Percentiles rank a stretch among this genome's conserved stretches.
These are phyloP conservation scores for Microcos paniculata DNA, from an alignment of 345 rosid genomes.

Conservation along the genomic window DNA sequence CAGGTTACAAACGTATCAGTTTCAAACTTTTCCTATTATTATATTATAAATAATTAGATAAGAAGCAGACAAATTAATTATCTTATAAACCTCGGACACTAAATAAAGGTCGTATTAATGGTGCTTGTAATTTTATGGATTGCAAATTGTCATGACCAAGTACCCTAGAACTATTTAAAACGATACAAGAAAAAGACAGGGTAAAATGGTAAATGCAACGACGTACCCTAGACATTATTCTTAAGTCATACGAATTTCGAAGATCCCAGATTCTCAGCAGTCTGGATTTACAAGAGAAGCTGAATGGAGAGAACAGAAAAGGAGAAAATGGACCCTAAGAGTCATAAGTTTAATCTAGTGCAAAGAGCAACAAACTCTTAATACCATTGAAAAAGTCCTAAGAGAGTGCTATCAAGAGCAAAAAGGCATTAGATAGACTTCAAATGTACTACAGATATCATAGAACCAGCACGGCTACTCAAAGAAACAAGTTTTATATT, in stretches of 20 bases:
- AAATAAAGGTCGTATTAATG: background rate
- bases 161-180: background rate
- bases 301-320: background rate
- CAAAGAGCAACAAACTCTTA: background rate
- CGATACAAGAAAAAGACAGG: background rate
- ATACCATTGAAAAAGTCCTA: background rate
- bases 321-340: background rate
- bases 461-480: background rate
- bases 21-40: background rate
- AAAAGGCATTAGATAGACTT: background rate
- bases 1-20: background rate
- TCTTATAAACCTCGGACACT: background rate
- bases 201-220: background rate
- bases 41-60: no score
- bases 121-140: background rate
- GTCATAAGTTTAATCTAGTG: background rate
- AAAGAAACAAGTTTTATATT: background rate
- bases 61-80: background rate
- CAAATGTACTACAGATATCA: background rate
- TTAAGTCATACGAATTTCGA: background rate
- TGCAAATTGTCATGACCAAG: background rate
- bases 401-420: background rate
- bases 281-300: background rate
- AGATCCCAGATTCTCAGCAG: background rate
- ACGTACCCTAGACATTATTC: background rate